These are phyloP conservation scores for Phytophthora meadii DNA, from an alignment of 352 stramenopile genomes.

Conservation along the genomic window DNA sequence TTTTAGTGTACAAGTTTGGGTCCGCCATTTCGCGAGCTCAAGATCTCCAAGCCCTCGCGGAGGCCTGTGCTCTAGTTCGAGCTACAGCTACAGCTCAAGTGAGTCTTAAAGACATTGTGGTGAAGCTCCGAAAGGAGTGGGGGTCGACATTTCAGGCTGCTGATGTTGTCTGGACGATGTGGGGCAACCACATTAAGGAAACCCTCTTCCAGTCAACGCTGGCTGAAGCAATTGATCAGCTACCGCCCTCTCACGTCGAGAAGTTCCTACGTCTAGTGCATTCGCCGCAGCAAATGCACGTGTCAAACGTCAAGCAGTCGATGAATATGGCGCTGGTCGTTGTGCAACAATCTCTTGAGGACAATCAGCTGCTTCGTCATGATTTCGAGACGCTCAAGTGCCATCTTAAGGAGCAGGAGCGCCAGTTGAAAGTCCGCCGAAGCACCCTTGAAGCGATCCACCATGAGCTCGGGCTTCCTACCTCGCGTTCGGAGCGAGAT, in stretches of 20 bases:
- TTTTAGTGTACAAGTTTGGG: not conserved
- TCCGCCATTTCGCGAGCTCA: not conserved
- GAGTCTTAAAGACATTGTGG: not conserved
- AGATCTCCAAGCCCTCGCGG: not conserved
- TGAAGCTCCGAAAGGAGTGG: not conserved
- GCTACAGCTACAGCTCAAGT: not conserved
- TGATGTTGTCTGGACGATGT: slow-evolving; percentile 5
- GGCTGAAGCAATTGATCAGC: slow-evolving; percentile 7
- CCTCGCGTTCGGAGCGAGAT: not conserved
- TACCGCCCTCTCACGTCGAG: slow-evolving; percentile 5
- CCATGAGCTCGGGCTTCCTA: not conserved
- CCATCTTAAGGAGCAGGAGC: slow-evolving; percentile 7
- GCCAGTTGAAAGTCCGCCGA: not conserved
- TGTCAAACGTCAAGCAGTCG: not conserved
- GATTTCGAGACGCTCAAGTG: slow-evolving; percentile 2
- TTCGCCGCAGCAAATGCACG: not conserved
- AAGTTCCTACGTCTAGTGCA: slow-evolving; percentile 14
- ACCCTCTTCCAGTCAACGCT: slow-evolving; percentile 9
- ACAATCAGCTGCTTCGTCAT: slow-evolving; percentile 1
- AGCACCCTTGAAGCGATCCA: slow-evolving; percentile 14
- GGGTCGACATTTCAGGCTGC: not conserved
- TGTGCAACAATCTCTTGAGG: slow-evolving; percentile 8
- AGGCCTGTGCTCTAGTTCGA: no score
- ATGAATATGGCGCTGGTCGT: slow-evolving; percentile 7
- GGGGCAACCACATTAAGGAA: slow-evolving; percentile 17